Base-by-base conservation (phyloP, 23 red algal species). In the Gracilaria domingensis region DNA sequence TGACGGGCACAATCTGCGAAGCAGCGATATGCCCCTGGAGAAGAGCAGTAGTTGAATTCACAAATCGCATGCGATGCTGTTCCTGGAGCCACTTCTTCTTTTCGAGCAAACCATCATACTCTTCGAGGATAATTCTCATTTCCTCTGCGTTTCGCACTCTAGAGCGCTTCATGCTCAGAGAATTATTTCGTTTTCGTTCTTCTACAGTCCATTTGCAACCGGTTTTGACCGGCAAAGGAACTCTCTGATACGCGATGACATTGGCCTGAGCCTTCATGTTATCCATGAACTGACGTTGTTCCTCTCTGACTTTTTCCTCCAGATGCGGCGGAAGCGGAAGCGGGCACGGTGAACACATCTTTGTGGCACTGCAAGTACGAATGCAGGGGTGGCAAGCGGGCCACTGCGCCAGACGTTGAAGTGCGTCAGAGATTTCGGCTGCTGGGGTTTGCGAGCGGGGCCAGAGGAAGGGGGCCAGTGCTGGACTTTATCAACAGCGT, bases 251-350 rank as follows among this genome's bases (percentile, higher is more conserved):
- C 24, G 59, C 59, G 29, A 62, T 62, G 29, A 8, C 4, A 62
- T 62, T 29, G 24, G 59, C 59, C 29, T 62, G 23, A 4, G 29
- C 2, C 8, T 30, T 8, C 59, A 62, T 62, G 13, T 62, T 30
- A 0, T 29, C 13, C 24, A 62, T 28, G 24, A 62, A 62, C 4
- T 8, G n/a, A 30, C 24, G 21, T 12, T 62, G 59, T 12, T 0
- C 1, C 26, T 62, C 11, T 30, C 18, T 26, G 24, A 62, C 59
- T 62, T 29, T 28, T 8, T 29, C 24, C 59, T 29, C 59, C 21
- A 62, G 26, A 28, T 62, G 59, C 1, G 59, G 59, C 59, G 59
- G 59, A 62, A 62, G 59, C 59, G 59, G 59, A 62, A 62, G 59
- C 59, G 59, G 8, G 12, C 24, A 29, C 0, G 8, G 24, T 30